phyloP scores from a whole-genome alignment of 148 eudicot genomes.

The Diospyros kaki region DNA sequence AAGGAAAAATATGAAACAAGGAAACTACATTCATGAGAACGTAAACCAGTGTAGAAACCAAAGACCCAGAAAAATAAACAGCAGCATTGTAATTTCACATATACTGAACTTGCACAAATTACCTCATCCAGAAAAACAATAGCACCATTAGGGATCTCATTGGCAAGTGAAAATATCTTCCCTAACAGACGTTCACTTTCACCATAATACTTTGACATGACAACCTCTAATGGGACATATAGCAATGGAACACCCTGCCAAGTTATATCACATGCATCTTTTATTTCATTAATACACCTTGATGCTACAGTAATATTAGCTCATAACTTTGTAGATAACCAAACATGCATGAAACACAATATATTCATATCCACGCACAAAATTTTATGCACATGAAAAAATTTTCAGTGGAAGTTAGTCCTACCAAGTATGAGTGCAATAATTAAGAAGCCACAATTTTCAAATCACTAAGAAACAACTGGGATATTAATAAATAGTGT shows the following conservation, averaged over 20 bases:
- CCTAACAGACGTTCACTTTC: conserved; percentile 94
- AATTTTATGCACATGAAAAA: no score
- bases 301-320: background rate
- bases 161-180: conserved; percentile 88
- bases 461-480: background rate
- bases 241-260: conserved; percentile 79
- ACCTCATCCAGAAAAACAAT: conserved; percentile 97
- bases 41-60: background rate
- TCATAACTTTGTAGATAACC: background rate
- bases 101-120: conserved; percentile 6
- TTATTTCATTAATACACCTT: background rate
- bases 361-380: background rate
- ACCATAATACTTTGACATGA: conserved; percentile 94
- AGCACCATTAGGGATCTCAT: conserved; percentile 86
- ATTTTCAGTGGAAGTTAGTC: no score
- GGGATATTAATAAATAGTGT: background rate
- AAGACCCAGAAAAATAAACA: background rate
- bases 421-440: no score
- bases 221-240: conserved; percentile 86
- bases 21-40: background rate
- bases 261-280: background rate
- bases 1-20: background rate
- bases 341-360: background rate
- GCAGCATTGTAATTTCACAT: background rate
- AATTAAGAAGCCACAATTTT: no score